Evolutionary conservation across 139 green algal species (phyloP), one percentile per base, ranked within the genome.

Genomic region (Trebouxia sp.): DNA sequence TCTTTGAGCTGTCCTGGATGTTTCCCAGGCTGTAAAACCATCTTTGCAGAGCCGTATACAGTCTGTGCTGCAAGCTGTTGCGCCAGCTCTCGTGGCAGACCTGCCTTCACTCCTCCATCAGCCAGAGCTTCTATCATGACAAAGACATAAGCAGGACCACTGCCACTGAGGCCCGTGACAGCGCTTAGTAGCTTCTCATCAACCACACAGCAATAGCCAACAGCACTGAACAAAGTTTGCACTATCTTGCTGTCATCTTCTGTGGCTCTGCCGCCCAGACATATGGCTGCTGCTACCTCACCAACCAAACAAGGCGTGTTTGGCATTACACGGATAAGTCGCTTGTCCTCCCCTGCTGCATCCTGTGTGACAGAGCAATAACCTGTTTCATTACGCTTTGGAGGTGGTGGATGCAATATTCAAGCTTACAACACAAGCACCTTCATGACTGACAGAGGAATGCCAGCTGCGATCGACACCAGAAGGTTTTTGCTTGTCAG

Each of bases 271-370:
- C 76, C 76, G 22, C 83, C 83, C 26, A 88, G 50, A 35, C 81
- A 80, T 47, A 83, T 87, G 24, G 82, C 80, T 5, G 77, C 84
- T 14, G 87, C 87, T 50, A 79, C 75, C 48, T 86, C 51, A 22
- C 82, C 76, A 26, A 98, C 93, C n/a, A 98, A 87, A 85, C 95
- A 98, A 26, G 95, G 95, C 1, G 95, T 98, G 91, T 99, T 99
- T 38, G 96, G 96, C 96, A 99, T 99, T 10, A 98, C 94, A 26
- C 95, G 85, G 24, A 97, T 84, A 15, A 92, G 86, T 4, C 82
- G 80, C 11, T 89, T 85, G 12, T 87, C 75, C 11, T 72, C 76
- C 8, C 92, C 90, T 6, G 87, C 89, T 56, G 30, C 28, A 30
- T 79, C 72, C 72, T 79, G 47, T 53, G 47, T 53, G 47, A 26